Conservation (phyloP, 2,329 filamentous ascomycete genomes). For the Phoma sp. region DNA sequence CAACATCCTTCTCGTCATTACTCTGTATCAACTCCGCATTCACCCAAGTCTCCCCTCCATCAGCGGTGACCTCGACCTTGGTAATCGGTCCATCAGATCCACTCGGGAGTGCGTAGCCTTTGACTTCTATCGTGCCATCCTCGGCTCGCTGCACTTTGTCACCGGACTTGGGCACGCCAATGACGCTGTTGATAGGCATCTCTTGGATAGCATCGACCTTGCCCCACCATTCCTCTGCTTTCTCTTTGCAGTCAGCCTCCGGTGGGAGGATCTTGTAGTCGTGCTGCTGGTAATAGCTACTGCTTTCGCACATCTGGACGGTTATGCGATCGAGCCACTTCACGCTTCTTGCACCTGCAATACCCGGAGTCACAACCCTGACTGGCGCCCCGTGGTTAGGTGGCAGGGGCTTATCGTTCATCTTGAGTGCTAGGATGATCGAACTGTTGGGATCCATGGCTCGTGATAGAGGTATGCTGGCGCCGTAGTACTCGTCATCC, state of each 20-base stretch:
- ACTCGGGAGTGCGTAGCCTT: slow-evolving; percentile 63
- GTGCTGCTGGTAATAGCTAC: slow-evolving; percentile 63
- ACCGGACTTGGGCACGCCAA: slow-evolving; percentile 55
- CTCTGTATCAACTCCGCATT: slow-evolving; percentile 51
- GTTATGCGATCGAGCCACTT: slow-evolving; percentile 64
- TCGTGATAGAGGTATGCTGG: slow-evolving; percentile 54
- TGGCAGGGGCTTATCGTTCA: slow-evolving; percentile 57
- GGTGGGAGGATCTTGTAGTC: slow-evolving; percentile 67
- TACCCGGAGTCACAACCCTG: slow-evolving; percentile 59
- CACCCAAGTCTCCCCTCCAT: slow-evolving; percentile 58
- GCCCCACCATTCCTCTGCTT: slow-evolving; percentile 61
- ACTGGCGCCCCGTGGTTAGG: slow-evolving; percentile 61
- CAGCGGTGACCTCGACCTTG: slow-evolving; percentile 60
- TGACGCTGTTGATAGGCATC: slow-evolving; percentile 63
- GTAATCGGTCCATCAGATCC: slow-evolving; percentile 60
- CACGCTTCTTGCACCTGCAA: slow-evolving; percentile 60
- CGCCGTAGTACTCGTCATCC: slow-evolving; percentile 65
- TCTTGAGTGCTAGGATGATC: slow-evolving; percentile 45
- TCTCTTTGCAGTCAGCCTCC: slow-evolving; percentile 55
- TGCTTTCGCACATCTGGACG: slow-evolving; percentile 57
- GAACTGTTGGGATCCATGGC: slow-evolving; percentile 26
- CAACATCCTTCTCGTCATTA: slow-evolving; percentile 26
- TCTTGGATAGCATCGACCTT: slow-evolving; percentile 58
- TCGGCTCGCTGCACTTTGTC: slow-evolving; percentile 50
- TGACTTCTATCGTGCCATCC: slow-evolving; percentile 55